phyloP scores from a whole-genome alignment of 1,284 basidiomycete genomes.

The Trametes polyzona region DNA sequence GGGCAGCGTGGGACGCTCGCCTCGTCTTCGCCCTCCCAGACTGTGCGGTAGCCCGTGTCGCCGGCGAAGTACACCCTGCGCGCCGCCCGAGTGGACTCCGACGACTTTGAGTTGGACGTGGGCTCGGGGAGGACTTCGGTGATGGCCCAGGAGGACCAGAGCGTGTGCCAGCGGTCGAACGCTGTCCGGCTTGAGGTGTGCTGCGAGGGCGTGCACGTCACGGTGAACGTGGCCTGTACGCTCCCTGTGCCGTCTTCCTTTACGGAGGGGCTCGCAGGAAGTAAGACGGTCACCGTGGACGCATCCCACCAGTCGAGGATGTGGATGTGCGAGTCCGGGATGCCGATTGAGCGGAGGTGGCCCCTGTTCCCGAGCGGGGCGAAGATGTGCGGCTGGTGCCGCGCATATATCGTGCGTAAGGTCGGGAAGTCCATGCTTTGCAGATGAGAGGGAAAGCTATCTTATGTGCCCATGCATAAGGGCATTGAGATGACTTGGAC shows the following conservation, averaged over 20 bases:
- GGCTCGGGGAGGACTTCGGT: constrained; percentile 43
- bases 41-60: constrained; percentile 65
- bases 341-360: constrained; percentile 48
- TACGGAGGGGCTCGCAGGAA: constrained; percentile 5
- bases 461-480: too few relatives aligned
- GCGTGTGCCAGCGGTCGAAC: constrained; percentile 53
- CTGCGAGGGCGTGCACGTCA: constrained; percentile 50
- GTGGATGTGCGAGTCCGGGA: constrained; percentile 48
- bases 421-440: constrained; percentile 60
- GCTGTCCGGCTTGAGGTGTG: constrained; percentile 52
- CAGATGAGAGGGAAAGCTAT: too few relatives aligned
- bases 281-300: constrained; percentile 22
- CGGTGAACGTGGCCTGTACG: constrained; percentile 17
- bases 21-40: constrained; percentile 51
- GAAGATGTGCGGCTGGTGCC: constrained; percentile 56
- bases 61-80: constrained; percentile 73
- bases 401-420: constrained; percentile 45
- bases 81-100: too few relatives aligned
- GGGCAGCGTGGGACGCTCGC: constrained; percentile 63
- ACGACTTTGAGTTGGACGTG: too few relatives aligned
- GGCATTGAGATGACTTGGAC: neutral
- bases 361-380: constrained; percentile 62
- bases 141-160: constrained; percentile 68
- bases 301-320: constrained; percentile 76
- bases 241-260: neutral